These are phyloP conservation scores for Plantago lanceolata DNA, from an alignment of 305 asterid genomes.

Conservation along the genomic window DNA sequence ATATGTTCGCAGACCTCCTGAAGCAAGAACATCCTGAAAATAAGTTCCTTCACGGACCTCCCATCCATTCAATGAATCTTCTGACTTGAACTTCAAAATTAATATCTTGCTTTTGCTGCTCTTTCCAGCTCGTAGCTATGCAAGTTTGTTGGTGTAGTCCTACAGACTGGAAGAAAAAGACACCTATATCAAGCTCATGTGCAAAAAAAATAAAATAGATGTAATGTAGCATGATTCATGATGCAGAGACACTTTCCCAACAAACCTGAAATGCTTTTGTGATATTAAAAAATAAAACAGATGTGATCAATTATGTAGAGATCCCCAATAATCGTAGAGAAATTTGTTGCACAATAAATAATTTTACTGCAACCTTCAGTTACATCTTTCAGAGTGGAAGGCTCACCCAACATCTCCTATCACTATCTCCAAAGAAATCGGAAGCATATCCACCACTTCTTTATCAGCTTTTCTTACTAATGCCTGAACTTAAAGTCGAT, in stretches of 20 bases:
- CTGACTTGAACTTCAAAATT: slow-evolving; percentile 77
- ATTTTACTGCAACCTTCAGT: slow-evolving; percentile 86
- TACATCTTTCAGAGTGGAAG: slow-evolving; percentile 57
- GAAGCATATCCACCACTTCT: slow-evolving; percentile 77
- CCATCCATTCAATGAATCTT: slow-evolving; percentile 79
- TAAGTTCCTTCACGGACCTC: slow-evolving; percentile 86
- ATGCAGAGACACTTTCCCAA: background rate
- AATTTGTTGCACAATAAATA: slow-evolving; percentile 91
- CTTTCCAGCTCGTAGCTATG: slow-evolving; percentile 90
- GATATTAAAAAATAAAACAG: slow-evolving; percentile 81
- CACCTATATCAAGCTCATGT: slow-evolving; percentile 6
- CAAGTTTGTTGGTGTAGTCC: slow-evolving; percentile 88
- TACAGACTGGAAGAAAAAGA: slow-evolving; percentile 24
- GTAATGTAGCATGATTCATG: background rate
- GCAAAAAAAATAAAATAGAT: background rate
- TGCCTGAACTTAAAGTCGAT: slow-evolving; percentile 45
- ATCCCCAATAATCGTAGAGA: slow-evolving; percentile 86
- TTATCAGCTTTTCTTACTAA: slow-evolving; percentile 71
- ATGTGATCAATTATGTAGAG: slow-evolving; percentile 82
- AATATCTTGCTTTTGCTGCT: slow-evolving; percentile 97
- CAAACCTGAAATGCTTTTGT: slow-evolving; percentile 90
- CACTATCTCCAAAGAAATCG: slow-evolving; percentile 77
- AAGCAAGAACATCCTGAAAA: slow-evolving; percentile 71
- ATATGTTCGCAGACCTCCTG: too few relatives aligned
- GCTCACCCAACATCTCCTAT: slow-evolving; percentile 93